Evolutionary conservation across 2,329 filamentous ascomycete species (phyloP).

Genomic region (Trichoderma sp.): DNA sequence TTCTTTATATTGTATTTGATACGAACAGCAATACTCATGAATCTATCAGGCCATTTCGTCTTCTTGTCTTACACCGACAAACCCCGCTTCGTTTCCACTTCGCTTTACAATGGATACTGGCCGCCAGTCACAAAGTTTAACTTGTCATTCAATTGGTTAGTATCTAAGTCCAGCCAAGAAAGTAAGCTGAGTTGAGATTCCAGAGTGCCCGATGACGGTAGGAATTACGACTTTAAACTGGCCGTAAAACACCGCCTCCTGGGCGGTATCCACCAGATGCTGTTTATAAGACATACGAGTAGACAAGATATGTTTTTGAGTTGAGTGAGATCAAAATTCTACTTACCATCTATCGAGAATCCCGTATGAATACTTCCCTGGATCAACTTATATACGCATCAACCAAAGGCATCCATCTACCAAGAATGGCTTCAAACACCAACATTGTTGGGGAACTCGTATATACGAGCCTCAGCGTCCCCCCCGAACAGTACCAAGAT

Average conservation of each 20-base stretch:
- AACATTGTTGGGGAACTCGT: slow-evolving; percentile 1
- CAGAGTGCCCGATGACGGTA: not conserved
- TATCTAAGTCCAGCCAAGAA: not conserved
- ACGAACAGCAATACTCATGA: not conserved
- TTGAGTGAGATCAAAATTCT: not conserved
- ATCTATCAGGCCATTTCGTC: not conserved
- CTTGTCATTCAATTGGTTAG: not conserved
- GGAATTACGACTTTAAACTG: not conserved
- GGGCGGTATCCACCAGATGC: not conserved
- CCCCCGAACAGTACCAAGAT: not conserved
- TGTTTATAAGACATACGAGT: not conserved
- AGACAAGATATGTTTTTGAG: not conserved
- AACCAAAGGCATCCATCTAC: not conserved
- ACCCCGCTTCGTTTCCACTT: not conserved
- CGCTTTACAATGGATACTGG: not conserved
- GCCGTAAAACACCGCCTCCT: not conserved
- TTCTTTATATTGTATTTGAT: not conserved
- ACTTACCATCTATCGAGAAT: too few relatives aligned
- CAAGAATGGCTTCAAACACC: not conserved
- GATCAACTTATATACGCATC: not conserved
- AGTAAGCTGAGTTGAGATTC: not conserved
- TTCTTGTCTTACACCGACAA: not conserved
- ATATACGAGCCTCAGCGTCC: not conserved
- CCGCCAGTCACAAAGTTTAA: not conserved
- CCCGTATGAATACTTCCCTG: too few relatives aligned